These are phyloP conservation scores for Parasitella parasitica DNA, from an alignment of 371 early-diverging fungal species.

Conservation along the genomic window DNA sequence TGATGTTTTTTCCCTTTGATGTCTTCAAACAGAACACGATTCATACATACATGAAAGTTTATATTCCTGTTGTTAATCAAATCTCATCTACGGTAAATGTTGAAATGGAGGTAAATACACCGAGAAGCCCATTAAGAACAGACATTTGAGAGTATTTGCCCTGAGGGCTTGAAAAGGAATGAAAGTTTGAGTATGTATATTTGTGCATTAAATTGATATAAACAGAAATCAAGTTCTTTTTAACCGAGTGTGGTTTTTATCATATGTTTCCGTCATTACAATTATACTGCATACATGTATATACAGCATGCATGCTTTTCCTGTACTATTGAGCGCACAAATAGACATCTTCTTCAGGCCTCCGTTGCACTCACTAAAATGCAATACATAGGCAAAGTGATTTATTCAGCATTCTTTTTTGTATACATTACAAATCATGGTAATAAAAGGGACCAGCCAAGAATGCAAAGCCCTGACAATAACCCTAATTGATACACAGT, in stretches of 20 bases:
- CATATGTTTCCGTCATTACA: conserved; percentile 92
- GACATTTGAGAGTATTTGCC: conserved; percentile 88
- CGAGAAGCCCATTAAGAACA: conserved; percentile 94
- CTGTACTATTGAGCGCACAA: conserved; percentile 81
- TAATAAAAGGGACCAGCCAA: conserved; percentile 88
- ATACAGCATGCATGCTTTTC: background rate
- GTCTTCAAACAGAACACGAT: too few species aligned
- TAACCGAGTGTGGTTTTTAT: conserved; percentile 82
- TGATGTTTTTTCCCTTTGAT: too few species aligned
- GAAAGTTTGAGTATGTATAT: conserved; percentile 75
- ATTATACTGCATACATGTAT: too few species aligned
- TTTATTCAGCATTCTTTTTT: too few species aligned
- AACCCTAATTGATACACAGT: conserved; percentile 91
- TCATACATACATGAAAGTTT: conserved; percentile 86
- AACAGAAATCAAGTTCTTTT: conserved; percentile 81
- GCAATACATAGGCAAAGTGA: too few species aligned
- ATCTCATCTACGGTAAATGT: conserved; percentile 87
- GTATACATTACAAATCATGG: too few species aligned
- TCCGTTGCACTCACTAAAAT: too few species aligned
- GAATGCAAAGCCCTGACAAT: conserved; percentile 96
- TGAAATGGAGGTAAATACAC: conserved; percentile 85
- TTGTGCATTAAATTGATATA: conserved; percentile 84
- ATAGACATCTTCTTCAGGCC: conserved; percentile 93
- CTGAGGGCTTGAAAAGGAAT: conserved; percentile 69
- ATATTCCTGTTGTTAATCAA: too few species aligned